Percentiles rank a stretch among this genome's conserved stretches.
These are phyloP conservation scores for Picochlorum sp. DNA, from an alignment of 139 green algal genomes.

Conservation along the genomic window DNA sequence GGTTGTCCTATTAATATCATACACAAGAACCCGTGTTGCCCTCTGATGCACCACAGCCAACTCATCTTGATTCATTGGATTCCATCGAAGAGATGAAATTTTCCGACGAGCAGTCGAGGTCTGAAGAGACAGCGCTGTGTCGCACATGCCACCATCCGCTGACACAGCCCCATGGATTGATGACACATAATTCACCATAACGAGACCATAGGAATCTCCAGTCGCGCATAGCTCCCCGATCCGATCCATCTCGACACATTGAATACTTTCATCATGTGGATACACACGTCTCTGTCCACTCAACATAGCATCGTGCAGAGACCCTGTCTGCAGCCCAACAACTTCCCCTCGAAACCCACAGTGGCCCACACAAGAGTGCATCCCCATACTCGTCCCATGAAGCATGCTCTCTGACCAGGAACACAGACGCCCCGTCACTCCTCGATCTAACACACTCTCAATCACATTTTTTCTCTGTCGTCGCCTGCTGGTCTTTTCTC, in stretches of 20 bases:
- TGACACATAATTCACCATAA: slow-evolving; percentile 15
- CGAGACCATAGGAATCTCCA: slow-evolving; percentile 8
- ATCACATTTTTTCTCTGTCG: too few species aligned
- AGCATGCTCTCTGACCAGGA: too few species aligned
- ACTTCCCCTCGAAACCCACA: too few species aligned
- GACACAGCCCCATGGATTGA: neutral
- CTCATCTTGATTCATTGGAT: slow-evolving; percentile 18
- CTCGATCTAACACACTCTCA: too few species aligned
- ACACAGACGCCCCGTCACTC: too few species aligned
- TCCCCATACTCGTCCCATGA: too few species aligned
- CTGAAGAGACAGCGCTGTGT: neutral
- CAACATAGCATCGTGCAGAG: too few species aligned
- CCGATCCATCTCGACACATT: slow-evolving; percentile 14
- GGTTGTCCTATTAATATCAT: slow-evolving; percentile 28
- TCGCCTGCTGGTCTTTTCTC: too few species aligned
- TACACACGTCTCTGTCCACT: neutral
- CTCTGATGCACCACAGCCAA: slow-evolving; percentile 10
- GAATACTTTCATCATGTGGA: neutral
- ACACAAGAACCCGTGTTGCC: slow-evolving; percentile 17
- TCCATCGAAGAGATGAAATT: slow-evolving; percentile 24
- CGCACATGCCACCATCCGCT: neutral
- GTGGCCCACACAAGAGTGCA: too few species aligned
- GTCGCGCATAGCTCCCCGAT: slow-evolving; percentile 21
- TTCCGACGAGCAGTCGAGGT: slow-evolving; percentile 1
- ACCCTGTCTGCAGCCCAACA: too few species aligned